Evolutionary conservation across 805 yeast species (phyloP).

Genomic region (Candida wancherniae): DNA sequence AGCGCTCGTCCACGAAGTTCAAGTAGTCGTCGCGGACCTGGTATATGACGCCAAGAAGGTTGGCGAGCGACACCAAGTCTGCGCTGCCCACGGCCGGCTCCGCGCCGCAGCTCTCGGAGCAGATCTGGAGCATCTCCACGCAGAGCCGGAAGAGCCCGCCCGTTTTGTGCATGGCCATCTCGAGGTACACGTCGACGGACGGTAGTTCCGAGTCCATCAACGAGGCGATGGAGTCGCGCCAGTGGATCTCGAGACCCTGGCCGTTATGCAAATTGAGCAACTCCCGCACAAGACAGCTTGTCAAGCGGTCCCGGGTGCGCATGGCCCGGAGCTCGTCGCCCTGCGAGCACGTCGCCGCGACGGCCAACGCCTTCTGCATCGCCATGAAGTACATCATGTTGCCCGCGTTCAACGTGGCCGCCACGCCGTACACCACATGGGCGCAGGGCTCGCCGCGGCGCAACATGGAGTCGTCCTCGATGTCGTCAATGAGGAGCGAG

Average conservation of each 20-base stretch:
- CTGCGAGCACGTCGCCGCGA: too few species aligned
- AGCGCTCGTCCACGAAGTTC: slow-evolving; percentile 52
- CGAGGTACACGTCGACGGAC: slow-evolving; percentile 46
- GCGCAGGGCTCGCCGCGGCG: slow-evolving; percentile 80
- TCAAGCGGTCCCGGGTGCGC: slow-evolving; percentile 2
- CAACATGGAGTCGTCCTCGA: slow-evolving; percentile 69
- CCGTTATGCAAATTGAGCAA: slow-evolving; percentile 81
- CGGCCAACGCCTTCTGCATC: slow-evolving; percentile 40
- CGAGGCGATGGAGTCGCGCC: slow-evolving; percentile 57
- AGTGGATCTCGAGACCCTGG: slow-evolving; percentile 82
- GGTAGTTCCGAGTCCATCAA: slow-evolving; percentile 20
- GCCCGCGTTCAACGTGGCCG: slow-evolving; percentile 78
- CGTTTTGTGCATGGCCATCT: slow-evolving; percentile 82
- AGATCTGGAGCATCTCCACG: slow-evolving; percentile 39
- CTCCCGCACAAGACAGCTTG: slow-evolving; percentile 58
- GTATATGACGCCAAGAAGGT: slow-evolving; percentile 73
- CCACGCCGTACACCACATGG: slow-evolving; percentile 70
- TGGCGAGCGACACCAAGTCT: slow-evolving; percentile 56
- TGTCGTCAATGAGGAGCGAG: slow-evolving; percentile 64
- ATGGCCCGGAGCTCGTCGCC: too few species aligned
- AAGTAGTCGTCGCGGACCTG: slow-evolving; percentile 84
- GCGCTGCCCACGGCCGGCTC: slow-evolving; percentile 3
- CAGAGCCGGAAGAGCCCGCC: slow-evolving; percentile 84
- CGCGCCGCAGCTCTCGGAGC: slow-evolving; percentile 11
- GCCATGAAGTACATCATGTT: slow-evolving; percentile 79